phyloP scores from a whole-genome alignment of 2,329 filamentous ascomycete genomes.

The Apiospora sp. region DNA sequence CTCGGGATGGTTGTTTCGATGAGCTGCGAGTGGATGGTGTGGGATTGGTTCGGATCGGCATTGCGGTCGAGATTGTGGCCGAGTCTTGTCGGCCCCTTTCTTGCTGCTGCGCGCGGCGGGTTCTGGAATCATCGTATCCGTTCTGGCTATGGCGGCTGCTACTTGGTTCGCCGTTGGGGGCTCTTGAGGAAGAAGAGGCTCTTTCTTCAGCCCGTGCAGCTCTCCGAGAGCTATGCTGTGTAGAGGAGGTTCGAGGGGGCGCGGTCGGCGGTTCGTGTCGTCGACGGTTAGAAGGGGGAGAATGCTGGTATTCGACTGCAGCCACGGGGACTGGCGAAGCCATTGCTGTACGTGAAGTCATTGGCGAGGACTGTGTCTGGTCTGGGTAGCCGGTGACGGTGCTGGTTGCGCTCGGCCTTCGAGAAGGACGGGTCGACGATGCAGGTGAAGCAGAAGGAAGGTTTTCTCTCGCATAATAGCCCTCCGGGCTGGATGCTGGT shows the following conservation, averaged over 20 bases:
- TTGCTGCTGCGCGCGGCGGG: conserved; percentile 44
- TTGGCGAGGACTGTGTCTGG: conserved; percentile 46
- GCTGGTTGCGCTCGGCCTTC: conserved; percentile 60
- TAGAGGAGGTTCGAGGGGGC: conserved; percentile 84
- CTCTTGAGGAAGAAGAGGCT: conserved; percentile 51
- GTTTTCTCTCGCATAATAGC: conserved; percentile 62
- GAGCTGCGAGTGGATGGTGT: conserved; percentile 55
- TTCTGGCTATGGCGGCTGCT: conserved; percentile 43
- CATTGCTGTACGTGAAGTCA: conserved; percentile 57
- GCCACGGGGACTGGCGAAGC: conserved; percentile 51
- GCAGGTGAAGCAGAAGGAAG: conserved; percentile 54
- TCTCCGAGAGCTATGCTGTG: conserved; percentile 61
- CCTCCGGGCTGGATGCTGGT: conserved; percentile 58
- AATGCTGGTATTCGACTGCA: conserved; percentile 50
- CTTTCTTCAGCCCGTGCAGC: conserved; percentile 55
- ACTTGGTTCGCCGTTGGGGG: conserved; percentile 34
- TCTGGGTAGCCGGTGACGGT: conserved; percentile 46
- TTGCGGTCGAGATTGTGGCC: conserved; percentile 48
- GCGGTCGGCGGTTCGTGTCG: conserved; percentile 74
- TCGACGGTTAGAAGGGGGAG: conserved; percentile 56
- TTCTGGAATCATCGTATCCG: conserved; percentile 47
- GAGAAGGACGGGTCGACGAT: conserved; percentile 62
- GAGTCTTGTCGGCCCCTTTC: conserved; percentile 51
- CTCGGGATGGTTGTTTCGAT: conserved; percentile 69
- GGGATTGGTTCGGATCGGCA: conserved; percentile 55